These are phyloP conservation scores for Ascobolus immersus DNA, from an alignment of 495 filamentous ascomycete species.

Conservation along the genomic window DNA sequence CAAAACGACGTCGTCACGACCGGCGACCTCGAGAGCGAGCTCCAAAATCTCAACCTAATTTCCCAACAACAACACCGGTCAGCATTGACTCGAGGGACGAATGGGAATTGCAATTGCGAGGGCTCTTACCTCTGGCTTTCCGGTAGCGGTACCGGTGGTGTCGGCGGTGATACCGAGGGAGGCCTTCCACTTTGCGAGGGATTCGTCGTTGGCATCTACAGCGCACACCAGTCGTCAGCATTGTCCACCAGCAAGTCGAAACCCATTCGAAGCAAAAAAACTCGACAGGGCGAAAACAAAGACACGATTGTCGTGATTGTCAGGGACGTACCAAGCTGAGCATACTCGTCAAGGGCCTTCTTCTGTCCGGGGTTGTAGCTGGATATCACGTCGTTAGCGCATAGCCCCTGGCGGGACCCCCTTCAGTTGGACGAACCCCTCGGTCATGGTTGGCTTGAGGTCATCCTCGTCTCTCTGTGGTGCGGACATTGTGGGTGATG, in stretches of 20 bases:
- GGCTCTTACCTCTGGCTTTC: conserved; percentile 14
- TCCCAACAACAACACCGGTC: no score
- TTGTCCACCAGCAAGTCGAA: background rate
- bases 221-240: background rate
- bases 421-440: conserved; percentile 38
- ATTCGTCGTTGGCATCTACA: conserved; percentile 52
- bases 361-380: conserved; percentile 89
- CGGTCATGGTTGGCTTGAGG: conserved; percentile 56
- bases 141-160: conserved; percentile 28
- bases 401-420: no score
- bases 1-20: conserved; percentile 59
- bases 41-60: conserved; percentile 57
- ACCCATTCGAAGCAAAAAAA: background rate
- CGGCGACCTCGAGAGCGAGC: conserved; percentile 56
- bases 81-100: background rate
- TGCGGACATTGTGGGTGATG: conserved; percentile 34
- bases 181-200: conserved; percentile 87
- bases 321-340: conserved; percentile 53
- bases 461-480: conserved; percentile 63
- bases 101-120: conserved; percentile 3
- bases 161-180: conserved; percentile 59
- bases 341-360: conserved; percentile 83
- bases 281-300: background rate
- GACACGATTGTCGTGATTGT: background rate
- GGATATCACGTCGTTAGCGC: no score